Evolutionary conservation across 371 early-diverging fungal genomes (phyloP), one percentile per base, ranked within the genome.

Genomic region (Mortierella sp.): DNA sequence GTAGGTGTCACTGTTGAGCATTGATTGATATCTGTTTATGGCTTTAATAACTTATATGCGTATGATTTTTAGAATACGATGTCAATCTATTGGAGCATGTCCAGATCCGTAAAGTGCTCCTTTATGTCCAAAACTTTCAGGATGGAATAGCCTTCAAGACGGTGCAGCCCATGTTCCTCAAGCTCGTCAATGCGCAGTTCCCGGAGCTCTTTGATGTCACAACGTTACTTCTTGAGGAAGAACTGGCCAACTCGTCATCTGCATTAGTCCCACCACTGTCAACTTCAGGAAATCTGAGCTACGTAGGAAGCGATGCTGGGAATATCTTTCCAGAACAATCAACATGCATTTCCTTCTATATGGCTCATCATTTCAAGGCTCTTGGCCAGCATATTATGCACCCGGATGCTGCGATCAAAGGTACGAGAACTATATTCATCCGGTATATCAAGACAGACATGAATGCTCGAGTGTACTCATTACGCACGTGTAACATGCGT

Each of bases 161-260:
- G 6, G 64, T 76, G 0, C 78, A 76, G 43, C 78, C 78, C 46
- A 70, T 76, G 70, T 76, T 70, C 28, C 43, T 76, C 44, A 76
- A 76, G 39, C 62, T 76, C 15, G 58, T 70, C 46, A 70, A 69
- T 6, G 50, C 78, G 19, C 78, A 76, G 50, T 76, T 76, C 34
- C 78, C 78, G 27, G 78, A 76, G 44, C 52, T 76, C 4, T 76
- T 76, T 58, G 78, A 76, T 50, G 70, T 76, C 26, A 60, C 78
- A 21, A 76, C 78, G 12, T 44, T 76, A 8, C 55, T 76, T 19
- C 34, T 76, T 53, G 78, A 76, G 37, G 78, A 76, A 47, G 70
- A 60, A 2, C 19, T 60, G 21, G 30, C 54, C 6, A 51, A 50
- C 4, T 48, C 61, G 14, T 50, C 50, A 7, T 30, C 41, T 6